Percentiles rank a stretch among this genome's conserved stretches.
Conservation (phyloP, 1,139 yeast genomes). For the Protomyces inouyei region DNA sequence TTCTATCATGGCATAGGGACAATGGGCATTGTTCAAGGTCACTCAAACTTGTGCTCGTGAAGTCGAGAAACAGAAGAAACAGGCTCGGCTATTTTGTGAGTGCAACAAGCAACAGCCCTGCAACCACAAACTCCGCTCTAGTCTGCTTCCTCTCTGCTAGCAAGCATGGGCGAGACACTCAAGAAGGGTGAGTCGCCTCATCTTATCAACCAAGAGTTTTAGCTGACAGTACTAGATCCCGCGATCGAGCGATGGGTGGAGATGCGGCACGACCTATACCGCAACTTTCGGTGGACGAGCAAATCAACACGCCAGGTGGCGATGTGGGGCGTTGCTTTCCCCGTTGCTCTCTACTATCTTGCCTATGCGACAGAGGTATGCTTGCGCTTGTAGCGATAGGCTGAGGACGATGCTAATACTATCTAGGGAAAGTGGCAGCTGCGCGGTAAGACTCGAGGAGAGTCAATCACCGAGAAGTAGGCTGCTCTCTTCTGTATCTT, state of each 20-base stretch:
- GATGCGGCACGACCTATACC: constrained; percentile 20
- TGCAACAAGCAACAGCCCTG: neutral
- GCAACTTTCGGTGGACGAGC: constrained; percentile 24
- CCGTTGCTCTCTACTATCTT: constrained; percentile 8
- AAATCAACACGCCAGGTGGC: constrained; percentile 24
- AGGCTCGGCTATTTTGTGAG: neutral
- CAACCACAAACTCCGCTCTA: neutral
- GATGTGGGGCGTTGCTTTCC: constrained; percentile 17
- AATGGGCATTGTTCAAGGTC: neutral
- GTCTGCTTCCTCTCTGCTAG: neutral
- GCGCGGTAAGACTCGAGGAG: constrained; percentile 10
- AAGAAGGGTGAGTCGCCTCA: neutral
- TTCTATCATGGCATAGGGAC: neutral
- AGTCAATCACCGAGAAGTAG: constrained; percentile 13
- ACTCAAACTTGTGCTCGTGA: no score
- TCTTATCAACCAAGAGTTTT: neutral
- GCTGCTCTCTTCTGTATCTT: no score
- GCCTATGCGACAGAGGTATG: constrained; percentile 16
- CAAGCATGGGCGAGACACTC: neutral
- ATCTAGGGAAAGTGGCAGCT: constrained; percentile 15
- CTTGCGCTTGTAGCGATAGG: neutral
- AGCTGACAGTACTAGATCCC: constrained; percentile 5
- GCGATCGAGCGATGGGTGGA: constrained; percentile 25
- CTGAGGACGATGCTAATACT: no score
- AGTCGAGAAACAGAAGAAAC: no score